A percentile compares a stretch with the other conserved stretches of the same genome.
These are phyloP conservation scores for Musa beccarii DNA, from an alignment of 176 grass and related monocot genomes.

Conservation along the genomic window DNA sequence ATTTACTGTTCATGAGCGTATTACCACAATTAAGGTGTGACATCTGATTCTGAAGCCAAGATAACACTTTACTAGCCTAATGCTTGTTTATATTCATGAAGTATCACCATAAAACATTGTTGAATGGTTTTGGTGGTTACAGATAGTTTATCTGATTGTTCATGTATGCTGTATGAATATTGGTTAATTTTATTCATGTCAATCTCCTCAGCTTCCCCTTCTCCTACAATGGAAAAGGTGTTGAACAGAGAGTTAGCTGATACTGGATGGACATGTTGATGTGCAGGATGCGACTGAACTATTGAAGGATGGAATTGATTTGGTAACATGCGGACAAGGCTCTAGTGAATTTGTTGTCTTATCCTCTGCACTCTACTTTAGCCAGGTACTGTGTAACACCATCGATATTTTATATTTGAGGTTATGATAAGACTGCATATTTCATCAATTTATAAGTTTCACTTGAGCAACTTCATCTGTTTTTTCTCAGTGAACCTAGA, in stretches of 20 bases:
- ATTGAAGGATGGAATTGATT: conserved; percentile 85
- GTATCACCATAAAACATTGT: not conserved
- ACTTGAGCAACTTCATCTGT: too few species aligned
- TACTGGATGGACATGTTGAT: not conserved
- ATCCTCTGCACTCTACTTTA: conserved; percentile 78
- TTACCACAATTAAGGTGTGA: too few species aligned
- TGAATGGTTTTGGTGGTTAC: not conserved
- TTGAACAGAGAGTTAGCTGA: not conserved
- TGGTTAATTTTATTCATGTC: not conserved
- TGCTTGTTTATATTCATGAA: too few species aligned
- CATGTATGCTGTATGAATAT: not conserved
- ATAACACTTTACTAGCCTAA: too few species aligned
- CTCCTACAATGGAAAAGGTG: not conserved
- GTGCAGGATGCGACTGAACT: conserved; percentile 73
- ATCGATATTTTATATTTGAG: not conserved
- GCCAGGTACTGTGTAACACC: conserved; percentile 38
- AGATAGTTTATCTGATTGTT: not conserved
- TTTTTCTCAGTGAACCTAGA: too few species aligned
- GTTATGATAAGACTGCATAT: not conserved
- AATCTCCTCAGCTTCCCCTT: not conserved
- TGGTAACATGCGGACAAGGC: conserved; percentile 73
- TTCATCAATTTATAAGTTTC: not conserved
- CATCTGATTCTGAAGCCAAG: too few species aligned
- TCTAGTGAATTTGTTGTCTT: conserved; percentile 67
- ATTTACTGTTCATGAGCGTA: too few species aligned